A percentile compares a stretch with the other conserved stretches of the same genome.
Conservation (phyloP, 2,329 filamentous ascomycete genomes). For the Cordyceps cicadae region DNA sequence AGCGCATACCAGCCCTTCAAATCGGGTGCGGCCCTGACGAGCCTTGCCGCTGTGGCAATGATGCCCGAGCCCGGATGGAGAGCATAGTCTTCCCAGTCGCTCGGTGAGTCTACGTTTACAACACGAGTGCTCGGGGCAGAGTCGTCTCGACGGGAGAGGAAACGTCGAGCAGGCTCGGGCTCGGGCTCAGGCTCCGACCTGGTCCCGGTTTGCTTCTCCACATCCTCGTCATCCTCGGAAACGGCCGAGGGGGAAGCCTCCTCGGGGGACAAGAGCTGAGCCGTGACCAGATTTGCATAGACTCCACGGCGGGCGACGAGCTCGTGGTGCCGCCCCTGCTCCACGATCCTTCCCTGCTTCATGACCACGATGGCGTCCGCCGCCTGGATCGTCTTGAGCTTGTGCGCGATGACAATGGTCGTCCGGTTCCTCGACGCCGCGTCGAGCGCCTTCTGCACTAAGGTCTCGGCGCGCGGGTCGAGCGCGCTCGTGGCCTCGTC, state of each 20-base stretch:
- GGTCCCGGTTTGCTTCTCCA: no score
- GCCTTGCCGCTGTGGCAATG: no score
- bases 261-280: slow-evolving; percentile 25
- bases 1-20: no score
- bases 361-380: slow-evolving; percentile 26
- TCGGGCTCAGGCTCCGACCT: no score
- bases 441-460: slow-evolving; percentile 47
- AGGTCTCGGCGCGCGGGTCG: slow-evolving; percentile 32
- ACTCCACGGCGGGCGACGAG: slow-evolving; percentile 38
- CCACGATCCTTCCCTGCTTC: slow-evolving; percentile 19
- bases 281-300: slow-evolving; percentile 43
- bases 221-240: slow-evolving; percentile 13
- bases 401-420: slow-evolving; percentile 55
- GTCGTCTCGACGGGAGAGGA: no score
- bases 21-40: no score
- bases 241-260: no score
- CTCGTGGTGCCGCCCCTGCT: slow-evolving; percentile 31
- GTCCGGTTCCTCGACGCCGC: slow-evolving; percentile 47
- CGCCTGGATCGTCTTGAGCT: slow-evolving; percentile 34
- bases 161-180: no score
- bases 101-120: no score
- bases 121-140: no score
- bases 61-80: no score
- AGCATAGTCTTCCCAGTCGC: no score
- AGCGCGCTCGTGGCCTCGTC: slow-evolving; percentile 58